phyloP scores from a whole-genome alignment of 1,284 basidiomycete genomes.

The Moesziomyces parantarcticus region DNA sequence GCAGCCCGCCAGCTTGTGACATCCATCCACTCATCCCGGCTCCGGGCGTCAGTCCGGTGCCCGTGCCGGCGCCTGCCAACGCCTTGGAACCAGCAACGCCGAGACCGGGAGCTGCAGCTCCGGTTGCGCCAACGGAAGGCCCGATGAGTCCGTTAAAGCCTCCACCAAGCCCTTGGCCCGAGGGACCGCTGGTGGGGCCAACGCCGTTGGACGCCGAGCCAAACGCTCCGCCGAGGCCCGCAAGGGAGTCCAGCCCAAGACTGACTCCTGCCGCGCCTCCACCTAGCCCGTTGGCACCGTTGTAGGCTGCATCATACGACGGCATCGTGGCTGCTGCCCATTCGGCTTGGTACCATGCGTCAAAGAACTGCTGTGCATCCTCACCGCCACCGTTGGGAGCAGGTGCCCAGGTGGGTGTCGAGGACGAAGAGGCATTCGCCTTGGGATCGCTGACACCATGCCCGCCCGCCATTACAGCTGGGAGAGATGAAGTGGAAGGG shows the following conservation, averaged over 20 bases:
- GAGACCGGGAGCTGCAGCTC: background rate
- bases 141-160: constrained; percentile 39
- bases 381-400: constrained; percentile 33
- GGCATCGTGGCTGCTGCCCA: constrained; percentile 52
- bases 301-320: constrained; percentile 44
- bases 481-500: constrained; percentile 30
- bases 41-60: constrained; percentile 13
- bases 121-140: constrained; percentile 24
- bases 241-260: constrained; percentile 32
- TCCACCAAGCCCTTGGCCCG: constrained; percentile 34
- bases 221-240: constrained; percentile 25
- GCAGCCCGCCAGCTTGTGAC: constrained; percentile 10
- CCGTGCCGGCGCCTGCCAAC: background rate
- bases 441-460: constrained; percentile 10
- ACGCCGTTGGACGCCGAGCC: background rate
- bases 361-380: constrained; percentile 53
- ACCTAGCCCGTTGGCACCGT: constrained; percentile 22
- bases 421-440: constrained; percentile 20
- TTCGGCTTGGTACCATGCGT: constrained; percentile 54
- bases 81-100: constrained; percentile 1
- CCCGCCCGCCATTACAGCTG: constrained; percentile 5
- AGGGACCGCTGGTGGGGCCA: constrained; percentile 2
- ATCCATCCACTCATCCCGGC: constrained; percentile 31
- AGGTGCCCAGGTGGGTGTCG: constrained; percentile 24
- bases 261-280: constrained; percentile 41